Evolutionary conservation across 225 moss, liverwort and hornwort species (phyloP), one percentile per base, ranked within the genome.

Genomic region (Ulota crispa): DNA sequence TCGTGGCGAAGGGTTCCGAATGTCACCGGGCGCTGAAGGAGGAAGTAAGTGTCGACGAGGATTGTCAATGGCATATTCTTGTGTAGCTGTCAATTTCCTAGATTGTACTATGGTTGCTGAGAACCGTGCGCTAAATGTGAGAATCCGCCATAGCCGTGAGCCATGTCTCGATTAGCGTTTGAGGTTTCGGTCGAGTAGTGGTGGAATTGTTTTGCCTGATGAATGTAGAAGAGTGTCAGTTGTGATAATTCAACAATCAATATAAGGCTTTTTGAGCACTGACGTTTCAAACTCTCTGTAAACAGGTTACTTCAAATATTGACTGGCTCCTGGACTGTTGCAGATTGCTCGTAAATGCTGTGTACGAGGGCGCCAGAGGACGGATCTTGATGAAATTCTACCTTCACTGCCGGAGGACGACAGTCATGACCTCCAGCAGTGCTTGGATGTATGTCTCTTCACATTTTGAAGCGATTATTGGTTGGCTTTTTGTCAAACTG

Each of bases 1-100:
- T 72, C 15, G 0, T 0, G 7, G 0, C 13, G 0, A 7, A 1
- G 14, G 55, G 8, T 23, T 4, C 0, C 14, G 1, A n/a, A 2
- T 54, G 6, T 16, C 36, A n/a, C 15, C 1, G 0, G 8, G 2
- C 34, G 1, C 16, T 72, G n/a, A 8, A 61, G 36, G 1, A 55
- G 15, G 0, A 0, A 2, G 73, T 73, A 56, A 36, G 34, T 31
- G 15, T 73, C 14, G 47, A 16, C 47, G 47, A 45, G 2, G 45
- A 45, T 14, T 45, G 14, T 45, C 62, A 15, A 16, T 61, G 28
- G 62, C 62, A 30, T 28, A 28, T 5, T 2, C 0, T 30, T 62
- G 14, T 30, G 62, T 62, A 5, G 6, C 15, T 62, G 30, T 30
- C 15, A 30, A 15, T 15, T 62, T 62, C 43, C 43, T 43, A 3